Evolutionary conservation across 1,284 basidiomycete genomes (phyloP), one percentile per base, ranked within the genome.

Genomic region (Moesziomyces antarcticus): DNA sequence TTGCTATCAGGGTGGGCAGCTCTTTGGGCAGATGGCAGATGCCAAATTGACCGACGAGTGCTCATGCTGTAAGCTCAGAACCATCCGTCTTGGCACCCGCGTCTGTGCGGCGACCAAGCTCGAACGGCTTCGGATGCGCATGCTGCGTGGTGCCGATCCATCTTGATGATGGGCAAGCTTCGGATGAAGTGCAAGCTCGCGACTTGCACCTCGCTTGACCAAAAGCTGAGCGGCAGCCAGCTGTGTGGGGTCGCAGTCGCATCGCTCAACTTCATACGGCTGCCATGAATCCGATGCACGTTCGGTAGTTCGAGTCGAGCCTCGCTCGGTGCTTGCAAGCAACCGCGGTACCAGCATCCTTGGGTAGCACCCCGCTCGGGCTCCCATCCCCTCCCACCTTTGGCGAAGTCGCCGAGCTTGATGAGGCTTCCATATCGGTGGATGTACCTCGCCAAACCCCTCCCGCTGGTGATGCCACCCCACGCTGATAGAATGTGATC

Each of bases 1-100:
- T 56, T 56, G 40, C 35, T 40, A 44, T 48, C 48, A 20, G 41
- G 10, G 25, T 44, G 42, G n/a, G 51, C 27, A 53, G 27, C n/a
- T 14, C 14, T 22, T 8, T 18, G 37, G 37, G 6, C 18, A 14
- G 3, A 33, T 7, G 3, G 33, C 7, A n/a, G n/a, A 40, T 40
- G 14, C 16, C 7, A 5, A 18, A 40, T 16, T 16, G 13, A 1
- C 16, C 37, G 37, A 18, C 37, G 16, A 7, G 6, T 40, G 13
- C 37, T 18, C 4, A 3, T 11, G 37, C 37, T 40, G 16, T 18
- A 14, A 33, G 30, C 30, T 33, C 30, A 33, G 13, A 2, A 13
- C 30, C 30, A 10, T 33, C 30, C 30, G 30, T 33, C 30, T 33
- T 33, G 30, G 30, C 30, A 13, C 13, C 10, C 30, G 30, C 13